Base-by-base conservation (phyloP, 306 rosid species). In the Carpinus viminea region DNA sequence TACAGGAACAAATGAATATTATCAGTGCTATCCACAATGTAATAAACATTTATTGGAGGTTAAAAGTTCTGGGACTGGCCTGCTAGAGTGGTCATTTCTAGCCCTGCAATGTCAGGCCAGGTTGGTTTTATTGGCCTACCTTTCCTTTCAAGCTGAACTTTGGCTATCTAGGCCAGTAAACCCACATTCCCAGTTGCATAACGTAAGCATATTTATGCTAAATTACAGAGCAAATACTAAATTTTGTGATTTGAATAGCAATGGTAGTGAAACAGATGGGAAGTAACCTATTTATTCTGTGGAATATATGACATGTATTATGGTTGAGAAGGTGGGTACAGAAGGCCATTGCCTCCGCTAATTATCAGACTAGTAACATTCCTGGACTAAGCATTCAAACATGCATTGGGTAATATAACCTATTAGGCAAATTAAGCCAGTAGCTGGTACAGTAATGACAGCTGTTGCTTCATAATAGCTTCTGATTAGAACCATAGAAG, bases 1-100 rank as follows among this genome's bases (percentile, higher is more conserved):
- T 31, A 83, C 20, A 20, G 80, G 84, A 75, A 59, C 34, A 43
- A 12, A 43, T 38, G 26, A 13, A 77, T 15, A 69, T 24, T 34
- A 83, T 61, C 79, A 65, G 54, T 21, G 51, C 53, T 21, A 47
- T 51, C 60, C 54, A 41, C 41, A 16, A 74, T 13, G 8, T 26
- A 31, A 60, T 31, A 66, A 51, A 47, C 26, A 2, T 4, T 20
- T 78, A 62, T 80, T 36, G 10, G 50, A 70, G 70, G 48, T 66
- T 43, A 41, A 38, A 65, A 50, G 56, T 70, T 20, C 31, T 43
- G 51, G 77, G 46, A 41, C 62, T 72, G 76, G 48, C 68, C 60
- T 52, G 61, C 45, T 36, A 51, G 36, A 70, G 12, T 47, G 54
- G 64, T 73, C 70, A 52, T 16, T 45, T 59, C 75, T 66, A 20